Evolutionary conservation across 2,329 filamentous ascomycete species (phyloP).

Genomic region (Venturia effusa): DNA sequence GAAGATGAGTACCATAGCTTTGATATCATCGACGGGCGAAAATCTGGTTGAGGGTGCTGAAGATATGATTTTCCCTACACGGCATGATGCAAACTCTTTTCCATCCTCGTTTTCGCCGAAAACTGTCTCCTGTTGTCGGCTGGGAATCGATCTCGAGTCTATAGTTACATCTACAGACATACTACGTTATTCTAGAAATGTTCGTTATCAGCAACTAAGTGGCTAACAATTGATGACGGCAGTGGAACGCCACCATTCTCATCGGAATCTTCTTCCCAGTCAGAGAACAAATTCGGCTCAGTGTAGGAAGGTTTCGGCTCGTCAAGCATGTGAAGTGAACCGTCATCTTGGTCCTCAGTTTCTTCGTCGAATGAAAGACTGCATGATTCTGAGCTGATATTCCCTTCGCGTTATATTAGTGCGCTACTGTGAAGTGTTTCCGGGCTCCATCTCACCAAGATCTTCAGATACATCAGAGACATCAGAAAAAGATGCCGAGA

Average conservation of each 20-base stretch:
- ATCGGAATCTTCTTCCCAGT: not conserved
- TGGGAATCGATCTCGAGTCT: not conserved
- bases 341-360: not conserved
- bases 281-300: not conserved
- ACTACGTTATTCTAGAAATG: not conserved
- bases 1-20: too few relatives aligned
- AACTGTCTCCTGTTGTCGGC: not conserved
- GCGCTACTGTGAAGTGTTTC: not conserved
- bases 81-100: too few relatives aligned
- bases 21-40: too few relatives aligned
- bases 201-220: not conserved
- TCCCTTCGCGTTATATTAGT: not conserved
- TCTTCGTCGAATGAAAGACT: not conserved
- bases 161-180: not conserved
- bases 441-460: not conserved
- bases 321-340: not conserved
- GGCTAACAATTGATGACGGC: not conserved
- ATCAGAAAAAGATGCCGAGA: not conserved
- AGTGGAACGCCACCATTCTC: not conserved
- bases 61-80: too few relatives aligned
- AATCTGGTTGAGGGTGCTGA: too few relatives aligned
- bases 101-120: too few relatives aligned
- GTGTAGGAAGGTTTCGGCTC: not conserved
- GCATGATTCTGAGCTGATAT: not conserved
- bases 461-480: not conserved